Base-by-base conservation (phyloP, 805 yeast species). In the Hanseniaspora singularis region DNA sequence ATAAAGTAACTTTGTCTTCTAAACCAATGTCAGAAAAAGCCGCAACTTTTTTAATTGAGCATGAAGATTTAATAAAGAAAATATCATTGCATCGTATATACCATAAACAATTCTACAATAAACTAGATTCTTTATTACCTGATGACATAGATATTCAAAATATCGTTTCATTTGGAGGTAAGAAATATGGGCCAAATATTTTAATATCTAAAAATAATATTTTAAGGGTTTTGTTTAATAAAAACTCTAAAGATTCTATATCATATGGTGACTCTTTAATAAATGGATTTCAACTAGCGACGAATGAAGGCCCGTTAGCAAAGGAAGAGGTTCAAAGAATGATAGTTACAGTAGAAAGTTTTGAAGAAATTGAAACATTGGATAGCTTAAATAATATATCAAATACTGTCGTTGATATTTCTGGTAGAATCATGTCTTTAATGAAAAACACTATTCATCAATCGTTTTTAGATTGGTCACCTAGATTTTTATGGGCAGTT, bases 401-500 rank as follows among this genome's bases (percentile, higher is more conserved):
- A 34, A 60, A 59, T 19, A 50, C 52, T 2, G 64, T 69, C 26
- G 64, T 71, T 27, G 73, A 79, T 47, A 52, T 76, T 18, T 67
- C 79, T 1, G 95, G 96, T 8, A 73, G 92, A 55, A 63, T 86
- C 23, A 78, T 87, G 39, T 74, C 87, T 1, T 69, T 76, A 0
- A 76, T 85, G 0, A 76, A 87, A 54, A 88, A 84, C 51, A 64
- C 76, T 2, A 80, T 92, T 34, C 84, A 83, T 56, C 68, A 71
- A 37, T 74, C 77, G 1, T 74, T 89, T 57, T 60, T 84, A 31
- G 79, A 76, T 50, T 81, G 92, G 80, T 79, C 96, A 0, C 95
- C 97, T 7, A 72, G 99, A 50, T 63, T 92, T 40, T 79, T 82
- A 76, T 72, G 94, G 56, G 98, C 98, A 3, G 85, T 81, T 77